Percentiles rank a stretch among this genome's conserved stretches.
Conservation (phyloP, 164 flowering plant genomes). For the Vitis labrusca region DNA sequence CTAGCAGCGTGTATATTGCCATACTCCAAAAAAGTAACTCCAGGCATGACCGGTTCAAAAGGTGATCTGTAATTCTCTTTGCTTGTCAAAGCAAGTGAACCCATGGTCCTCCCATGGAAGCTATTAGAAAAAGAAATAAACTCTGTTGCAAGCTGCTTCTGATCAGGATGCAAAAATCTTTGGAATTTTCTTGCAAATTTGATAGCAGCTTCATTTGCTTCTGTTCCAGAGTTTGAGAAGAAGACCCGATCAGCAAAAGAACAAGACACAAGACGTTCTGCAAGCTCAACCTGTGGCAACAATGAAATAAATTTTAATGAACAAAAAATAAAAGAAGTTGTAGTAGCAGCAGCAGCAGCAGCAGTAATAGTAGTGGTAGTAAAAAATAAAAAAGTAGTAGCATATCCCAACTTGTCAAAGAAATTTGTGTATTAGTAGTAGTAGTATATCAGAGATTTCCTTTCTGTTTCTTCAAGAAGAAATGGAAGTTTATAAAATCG, state of each 20-base stretch:
- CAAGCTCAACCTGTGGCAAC: slow-evolving; percentile 72
- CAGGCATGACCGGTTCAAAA: slow-evolving; percentile 96
- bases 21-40: slow-evolving; percentile 83
- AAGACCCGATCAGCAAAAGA: slow-evolving; percentile 95
- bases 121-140: slow-evolving; percentile 75
- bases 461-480: too few relatives aligned
- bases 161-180: slow-evolving; percentile 48
- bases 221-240: slow-evolving; percentile 90
- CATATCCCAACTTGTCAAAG: too few relatives aligned
- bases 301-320: too few relatives aligned
- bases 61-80: slow-evolving; percentile 83
- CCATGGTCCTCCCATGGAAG: slow-evolving; percentile 96
- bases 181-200: slow-evolving; percentile 89
- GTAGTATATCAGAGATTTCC: too few relatives aligned
- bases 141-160: slow-evolving; percentile 53
- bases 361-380: too few relatives aligned
- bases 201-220: slow-evolving; percentile 98
- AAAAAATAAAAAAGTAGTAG: too few relatives aligned
- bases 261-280: slow-evolving; percentile 62
- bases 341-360: too few relatives aligned
- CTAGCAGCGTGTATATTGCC: slow-evolving; percentile 66
- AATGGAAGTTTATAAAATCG: too few relatives aligned
- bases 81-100: slow-evolving; percentile 93
- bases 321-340: too few relatives aligned
- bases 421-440: too few relatives aligned